Conservation (phyloP, 73 alveolate genomes). For the Stentor coeruleus region DNA sequence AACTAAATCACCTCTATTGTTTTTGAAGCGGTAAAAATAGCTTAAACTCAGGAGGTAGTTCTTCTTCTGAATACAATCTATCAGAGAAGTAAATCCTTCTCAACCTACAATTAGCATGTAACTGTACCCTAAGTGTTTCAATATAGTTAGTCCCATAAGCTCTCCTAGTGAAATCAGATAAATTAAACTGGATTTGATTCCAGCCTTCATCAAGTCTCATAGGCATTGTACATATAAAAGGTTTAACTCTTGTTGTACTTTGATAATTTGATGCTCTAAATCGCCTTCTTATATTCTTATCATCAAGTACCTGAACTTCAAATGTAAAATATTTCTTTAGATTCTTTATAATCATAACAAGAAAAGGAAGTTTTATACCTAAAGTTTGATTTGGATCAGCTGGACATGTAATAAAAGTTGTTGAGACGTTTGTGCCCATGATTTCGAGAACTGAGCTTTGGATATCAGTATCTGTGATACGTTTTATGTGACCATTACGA, state of each 20-base stretch:
- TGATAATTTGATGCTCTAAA: conserved; percentile 97
- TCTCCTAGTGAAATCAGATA: conserved; percentile 78
- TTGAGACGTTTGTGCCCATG: conserved; percentile 96
- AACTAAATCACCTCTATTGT: not conserved
- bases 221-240: conserved; percentile 97
- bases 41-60: conserved; percentile 79
- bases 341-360: conserved; percentile 95
- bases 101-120: conserved; percentile 79
- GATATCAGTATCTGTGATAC: conserved; percentile 97
- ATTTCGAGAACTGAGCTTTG: conserved; percentile 92
- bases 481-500: conserved; percentile 95
- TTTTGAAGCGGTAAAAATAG: conserved; percentile 61
- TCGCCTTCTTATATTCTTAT: conserved; percentile 95
- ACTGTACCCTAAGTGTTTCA: conserved; percentile 76
- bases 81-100: conserved; percentile 79
- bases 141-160: conserved; percentile 78
- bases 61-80: conserved; percentile 63
- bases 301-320: conserved; percentile 97
- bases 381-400: conserved; percentile 93
- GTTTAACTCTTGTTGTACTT: conserved; percentile 96
- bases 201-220: conserved; percentile 84
- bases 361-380: conserved; percentile 95
- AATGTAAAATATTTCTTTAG: conserved; percentile 96
- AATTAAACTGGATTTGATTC: conserved; percentile 69
- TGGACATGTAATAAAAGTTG: conserved; percentile 95